A percentile compares a stretch with the other conserved stretches of the same genome.
Evolutionary conservation across 1,284 basidiomycete genomes (phyloP).

Genomic region (Termitomyces sp.): DNA sequence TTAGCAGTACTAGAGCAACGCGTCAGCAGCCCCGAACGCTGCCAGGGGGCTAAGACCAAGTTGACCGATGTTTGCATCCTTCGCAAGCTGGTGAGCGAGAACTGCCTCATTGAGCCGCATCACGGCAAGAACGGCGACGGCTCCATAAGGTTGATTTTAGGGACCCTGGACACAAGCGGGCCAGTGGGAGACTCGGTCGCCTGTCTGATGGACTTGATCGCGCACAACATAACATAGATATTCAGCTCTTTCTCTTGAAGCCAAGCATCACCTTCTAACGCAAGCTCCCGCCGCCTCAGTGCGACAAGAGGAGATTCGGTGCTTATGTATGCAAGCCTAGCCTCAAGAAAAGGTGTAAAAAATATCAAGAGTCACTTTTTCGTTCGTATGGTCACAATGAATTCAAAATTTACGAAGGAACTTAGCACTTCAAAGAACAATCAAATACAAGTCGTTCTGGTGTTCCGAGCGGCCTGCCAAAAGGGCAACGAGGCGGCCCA

Average conservation of each 20-base stretch:
- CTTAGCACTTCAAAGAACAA: no score
- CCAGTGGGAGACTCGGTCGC: not conserved
- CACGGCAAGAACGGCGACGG: not conserved
- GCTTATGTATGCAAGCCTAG: no score
- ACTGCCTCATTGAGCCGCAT: not conserved
- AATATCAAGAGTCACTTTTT: no score
- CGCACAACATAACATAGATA: no score
- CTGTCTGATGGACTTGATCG: not conserved
- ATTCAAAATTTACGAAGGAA: no score
- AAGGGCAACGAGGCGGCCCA: no score
- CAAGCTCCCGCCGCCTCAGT: not conserved
- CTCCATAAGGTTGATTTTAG: not conserved
- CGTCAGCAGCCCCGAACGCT: not conserved
- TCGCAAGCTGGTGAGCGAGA: not conserved
- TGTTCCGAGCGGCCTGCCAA: no score
- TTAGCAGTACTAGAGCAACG: not conserved
- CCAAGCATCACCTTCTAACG: not conserved
- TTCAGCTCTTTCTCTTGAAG: no score
- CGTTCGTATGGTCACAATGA: no score
- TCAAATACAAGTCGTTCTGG: no score
- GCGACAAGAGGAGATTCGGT: not conserved
- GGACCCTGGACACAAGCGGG: not conserved
- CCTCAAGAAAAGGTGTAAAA: no score
- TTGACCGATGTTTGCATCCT: not conserved
- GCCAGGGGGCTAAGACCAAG: not conserved